Conservation (phyloP, 176 grass and related monocot species). For the Tillandsia leiboldiana region DNA sequence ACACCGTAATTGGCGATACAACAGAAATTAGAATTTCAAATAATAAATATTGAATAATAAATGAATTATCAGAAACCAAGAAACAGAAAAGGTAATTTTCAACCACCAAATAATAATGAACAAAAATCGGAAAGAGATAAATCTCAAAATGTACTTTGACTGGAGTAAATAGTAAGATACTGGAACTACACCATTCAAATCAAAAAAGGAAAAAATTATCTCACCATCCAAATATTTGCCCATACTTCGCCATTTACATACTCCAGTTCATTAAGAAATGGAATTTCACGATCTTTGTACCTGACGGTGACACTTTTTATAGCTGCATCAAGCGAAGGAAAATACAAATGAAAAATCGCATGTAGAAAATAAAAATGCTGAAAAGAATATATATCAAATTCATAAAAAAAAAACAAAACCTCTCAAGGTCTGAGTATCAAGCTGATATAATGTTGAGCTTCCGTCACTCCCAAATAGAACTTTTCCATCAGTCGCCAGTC, state of each 20-base stretch:
- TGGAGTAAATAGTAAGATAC: not conserved
- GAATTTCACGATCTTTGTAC: constrained; percentile 60
- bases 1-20: too few relatives aligned
- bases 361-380: constrained; percentile 2
- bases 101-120: too few relatives aligned
- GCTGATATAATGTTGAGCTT: constrained; percentile 61
- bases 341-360: not conserved
- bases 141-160: not conserved
- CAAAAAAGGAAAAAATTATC: constrained; percentile 15
- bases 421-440: constrained; percentile 54
- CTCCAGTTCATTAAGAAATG: constrained; percentile 81
- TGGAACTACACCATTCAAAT: not conserved
- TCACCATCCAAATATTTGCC: constrained; percentile 98
- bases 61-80: too few relatives aligned
- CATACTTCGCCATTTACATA: constrained; percentile 93
- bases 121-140: not conserved
- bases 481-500: constrained; percentile 79
- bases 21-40: too few relatives aligned
- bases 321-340: constrained; percentile 41
- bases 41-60: too few relatives aligned
- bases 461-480: constrained; percentile 92
- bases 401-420: constrained; percentile 20
- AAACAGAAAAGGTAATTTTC: too few relatives aligned
- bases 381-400: constrained; percentile 12
- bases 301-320: constrained; percentile 59